Base-by-base conservation (phyloP, 495 filamentous ascomycete genomes). In the Tuber umbilicatum region DNA sequence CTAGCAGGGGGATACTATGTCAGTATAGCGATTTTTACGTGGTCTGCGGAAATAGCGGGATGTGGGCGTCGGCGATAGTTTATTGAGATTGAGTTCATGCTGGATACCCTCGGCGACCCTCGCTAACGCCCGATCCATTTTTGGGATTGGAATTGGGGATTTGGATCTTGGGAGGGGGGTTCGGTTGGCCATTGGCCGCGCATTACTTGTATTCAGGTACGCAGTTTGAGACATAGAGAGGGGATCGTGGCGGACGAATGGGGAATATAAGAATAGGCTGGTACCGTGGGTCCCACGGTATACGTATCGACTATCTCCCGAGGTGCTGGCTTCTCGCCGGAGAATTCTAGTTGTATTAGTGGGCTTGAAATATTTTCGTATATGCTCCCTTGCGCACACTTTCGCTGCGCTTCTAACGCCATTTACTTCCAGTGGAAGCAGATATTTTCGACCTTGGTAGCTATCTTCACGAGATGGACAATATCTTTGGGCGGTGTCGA, bases 121-220 rank as follows among this genome's bases (percentile, higher is more conserved):
- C 71, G 86, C 90, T 35, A 89, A 90, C 79, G 89, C 87, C 17
- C 87, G 86, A 2, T 91, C 88, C 73, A 87, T 91, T 70, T 85
- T 92, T 86, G 86, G 31, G 19, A 86, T 87, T 71, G 87, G 87
- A 67, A 88, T 86, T 0, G 89, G 89, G 0, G 88, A 90, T 55
- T 81, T 92, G 37, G 89, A 92, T 75, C 89, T 88, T 17, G 90
- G 86, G 5, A 85, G 90, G 4, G 86, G 90, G 12, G 89, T 91
- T 38, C 89, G 91, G 78, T 85, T 92, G 17, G 89, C 91, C 27
- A 86, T 92, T 92, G 89, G 90, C 82, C 92, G 16, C 89, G 92
- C 83, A 91, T 92, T 68, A 10, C 40, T 12, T 1, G 40, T 41
- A 87, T 92, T 83, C 89, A 91, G 45, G 45, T 50, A 23, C 9